Percentiles rank a stretch among this genome's conserved stretches.
Conservation (phyloP, 192 early-diverging fungal genomes). For the Rhizoclosmatium globosum region DNA sequence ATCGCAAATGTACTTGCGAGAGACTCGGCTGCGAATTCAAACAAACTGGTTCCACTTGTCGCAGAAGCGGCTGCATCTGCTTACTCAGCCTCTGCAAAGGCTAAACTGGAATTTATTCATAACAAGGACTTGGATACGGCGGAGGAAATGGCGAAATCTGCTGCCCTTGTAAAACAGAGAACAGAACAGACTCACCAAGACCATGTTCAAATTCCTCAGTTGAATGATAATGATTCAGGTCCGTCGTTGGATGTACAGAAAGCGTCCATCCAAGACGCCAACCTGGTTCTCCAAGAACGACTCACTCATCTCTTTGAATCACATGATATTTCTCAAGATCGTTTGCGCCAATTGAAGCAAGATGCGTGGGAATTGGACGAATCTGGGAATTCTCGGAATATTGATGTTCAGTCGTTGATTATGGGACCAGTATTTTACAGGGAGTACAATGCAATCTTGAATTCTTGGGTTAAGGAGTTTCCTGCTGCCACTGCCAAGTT, state of each 20-base stretch:
- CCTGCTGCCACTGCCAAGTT: background rate
- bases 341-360: conserved; percentile 2
- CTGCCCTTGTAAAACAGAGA: background rate
- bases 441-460: background rate
- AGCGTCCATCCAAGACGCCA: background rate
- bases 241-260: too few relatives aligned
- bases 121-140: background rate
- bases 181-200: background rate
- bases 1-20: too few relatives aligned
- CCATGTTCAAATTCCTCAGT: background rate
- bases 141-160: conserved; percentile 4
- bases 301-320: conserved; percentile 13
- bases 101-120: too few relatives aligned
- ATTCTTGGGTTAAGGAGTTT: background rate
- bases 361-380: too few relatives aligned
- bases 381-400: background rate
- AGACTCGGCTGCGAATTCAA: too few relatives aligned
- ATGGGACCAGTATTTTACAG: conserved; percentile 9
- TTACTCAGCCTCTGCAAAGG: too few relatives aligned
- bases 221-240: too few relatives aligned
- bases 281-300: background rate
- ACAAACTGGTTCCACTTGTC: too few relatives aligned
- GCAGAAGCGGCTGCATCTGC: too few relatives aligned
- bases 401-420: conserved; percentile 1
- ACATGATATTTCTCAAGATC: background rate